Evolutionary conservation across 164 flowering plant genomes (phyloP).

Genomic region (Litsea cubeba): DNA sequence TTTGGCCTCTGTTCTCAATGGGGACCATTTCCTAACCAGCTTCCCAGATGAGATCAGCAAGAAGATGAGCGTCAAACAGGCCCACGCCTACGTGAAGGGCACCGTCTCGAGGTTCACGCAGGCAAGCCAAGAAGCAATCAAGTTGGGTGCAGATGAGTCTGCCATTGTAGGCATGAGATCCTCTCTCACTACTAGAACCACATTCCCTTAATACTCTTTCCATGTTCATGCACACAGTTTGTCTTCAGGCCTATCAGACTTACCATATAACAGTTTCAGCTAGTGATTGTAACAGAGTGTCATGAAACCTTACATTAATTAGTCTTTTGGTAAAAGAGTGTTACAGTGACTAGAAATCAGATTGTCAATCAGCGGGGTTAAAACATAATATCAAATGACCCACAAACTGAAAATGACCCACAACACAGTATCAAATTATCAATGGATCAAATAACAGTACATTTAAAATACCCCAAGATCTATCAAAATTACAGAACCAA

Average conservation of each 20-base stretch:
- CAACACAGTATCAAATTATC: too few relatives aligned
- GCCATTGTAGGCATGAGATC: conserved; percentile 96
- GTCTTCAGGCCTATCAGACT: neutral
- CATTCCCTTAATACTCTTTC: conserved; percentile 13
- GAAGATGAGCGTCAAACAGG: conserved; percentile 79
- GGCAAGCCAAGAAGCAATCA: conserved; percentile 83
- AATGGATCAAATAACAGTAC: too few relatives aligned
- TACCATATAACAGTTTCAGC: neutral
- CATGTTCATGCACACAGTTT: neutral
- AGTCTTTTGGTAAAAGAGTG: too few relatives aligned
- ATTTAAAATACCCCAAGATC: too few relatives aligned
- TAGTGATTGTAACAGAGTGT: neutral
- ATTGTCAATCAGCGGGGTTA: too few relatives aligned
- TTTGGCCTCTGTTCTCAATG: conserved; percentile 76
- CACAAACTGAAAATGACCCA: too few relatives aligned
- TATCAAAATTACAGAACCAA: too few relatives aligned
- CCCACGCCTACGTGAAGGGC: conserved; percentile 66
- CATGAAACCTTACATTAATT: neutral
- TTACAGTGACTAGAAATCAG: too few relatives aligned
- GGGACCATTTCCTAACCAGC: conserved; percentile 79
- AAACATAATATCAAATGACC: too few relatives aligned
- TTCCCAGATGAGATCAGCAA: conserved; percentile 62
- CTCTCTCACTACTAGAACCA: conserved; percentile 77
- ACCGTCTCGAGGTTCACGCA: conserved; percentile 70
- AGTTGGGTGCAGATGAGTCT: conserved; percentile 72